phyloP scores from a whole-genome alignment of 1,284 basidiomycete species.

The Heterobasidion occidentale region DNA sequence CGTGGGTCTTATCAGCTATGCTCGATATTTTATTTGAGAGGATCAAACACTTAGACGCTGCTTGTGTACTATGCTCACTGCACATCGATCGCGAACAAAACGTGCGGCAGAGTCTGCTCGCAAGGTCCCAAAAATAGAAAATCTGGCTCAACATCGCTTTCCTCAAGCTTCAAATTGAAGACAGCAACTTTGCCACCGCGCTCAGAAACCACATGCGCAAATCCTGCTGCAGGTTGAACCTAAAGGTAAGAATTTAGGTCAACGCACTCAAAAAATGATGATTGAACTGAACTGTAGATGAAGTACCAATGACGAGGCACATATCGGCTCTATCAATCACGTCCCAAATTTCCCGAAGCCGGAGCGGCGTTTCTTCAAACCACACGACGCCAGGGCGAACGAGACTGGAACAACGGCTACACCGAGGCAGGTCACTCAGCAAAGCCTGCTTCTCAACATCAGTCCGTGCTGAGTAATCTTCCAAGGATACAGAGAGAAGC shows the following conservation, averaged over 20 bases:
- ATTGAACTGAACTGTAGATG: conserved; percentile 21
- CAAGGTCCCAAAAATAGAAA: conserved; percentile 33
- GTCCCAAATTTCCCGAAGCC: conserved; percentile 20
- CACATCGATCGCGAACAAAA: neutral
- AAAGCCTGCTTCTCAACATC: too few species aligned
- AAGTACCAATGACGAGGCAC: conserved; percentile 31
- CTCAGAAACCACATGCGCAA: conserved; percentile 20
- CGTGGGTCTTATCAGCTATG: too few species aligned
- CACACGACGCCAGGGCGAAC: conserved; percentile 31
- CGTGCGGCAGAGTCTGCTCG: conserved; percentile 20
- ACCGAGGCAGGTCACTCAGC: conserved; percentile 23
- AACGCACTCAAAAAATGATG: neutral
- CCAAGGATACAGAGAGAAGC: too few species aligned
- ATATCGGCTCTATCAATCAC: conserved; percentile 23
- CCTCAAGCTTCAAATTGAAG: conserved; percentile 32
- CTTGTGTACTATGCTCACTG: too few species aligned
- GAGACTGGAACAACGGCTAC: conserved; percentile 21
- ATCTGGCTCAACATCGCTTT: conserved; percentile 22
- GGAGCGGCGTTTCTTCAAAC: conserved; percentile 27
- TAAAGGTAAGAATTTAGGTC: conserved; percentile 1
- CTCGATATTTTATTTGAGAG: too few species aligned
- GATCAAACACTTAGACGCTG: too few species aligned
- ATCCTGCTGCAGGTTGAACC: conserved; percentile 29
- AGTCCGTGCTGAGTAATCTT: too few species aligned
- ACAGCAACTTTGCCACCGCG: conserved; percentile 24